phyloP scores from a whole-genome alignment of 2,329 filamentous ascomycete species.

The Pseudopyrenochaeta lycopersici region DNA sequence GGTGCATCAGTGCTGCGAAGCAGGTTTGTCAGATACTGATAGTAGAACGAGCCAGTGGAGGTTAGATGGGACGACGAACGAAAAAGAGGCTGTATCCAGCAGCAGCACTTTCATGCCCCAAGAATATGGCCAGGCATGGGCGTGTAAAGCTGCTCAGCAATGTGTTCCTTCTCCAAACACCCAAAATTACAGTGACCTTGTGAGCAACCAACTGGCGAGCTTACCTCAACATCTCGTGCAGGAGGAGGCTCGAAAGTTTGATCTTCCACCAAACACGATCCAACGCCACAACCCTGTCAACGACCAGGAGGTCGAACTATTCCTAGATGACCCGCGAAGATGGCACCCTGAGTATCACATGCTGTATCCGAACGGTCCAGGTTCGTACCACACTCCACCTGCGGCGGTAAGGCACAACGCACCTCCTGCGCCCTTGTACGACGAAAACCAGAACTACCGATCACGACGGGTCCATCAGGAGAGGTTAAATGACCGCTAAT shows the following conservation, averaged over 20 bases:
- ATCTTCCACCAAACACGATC: not conserved
- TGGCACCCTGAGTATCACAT: too few species aligned
- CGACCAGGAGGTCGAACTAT: too few species aligned
- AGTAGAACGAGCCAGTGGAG: not conserved
- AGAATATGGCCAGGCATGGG: not conserved
- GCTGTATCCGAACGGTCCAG: too few species aligned
- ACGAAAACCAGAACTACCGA: too few species aligned
- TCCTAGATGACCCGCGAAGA: too few species aligned
- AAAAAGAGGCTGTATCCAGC: not conserved
- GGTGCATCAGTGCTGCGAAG: not conserved
- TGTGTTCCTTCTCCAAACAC: not conserved
- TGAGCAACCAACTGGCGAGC: not conserved
- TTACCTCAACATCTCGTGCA: not conserved
- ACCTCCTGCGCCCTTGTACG: too few species aligned
- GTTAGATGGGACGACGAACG: not conserved
- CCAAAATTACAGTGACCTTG: conserved; percentile 3
- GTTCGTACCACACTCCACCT: too few species aligned
- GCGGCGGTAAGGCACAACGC: too few species aligned
- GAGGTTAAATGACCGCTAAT: too few species aligned
- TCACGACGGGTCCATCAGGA: too few species aligned
- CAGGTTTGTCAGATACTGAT: conserved; percentile 7
- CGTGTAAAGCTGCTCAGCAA: not conserved
- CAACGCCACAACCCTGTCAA: not conserved
- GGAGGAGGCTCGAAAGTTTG: not conserved
- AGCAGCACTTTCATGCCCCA: not conserved